Base-by-base conservation (phyloP, 345 rosid species). In the Syzygium grande region DNA sequence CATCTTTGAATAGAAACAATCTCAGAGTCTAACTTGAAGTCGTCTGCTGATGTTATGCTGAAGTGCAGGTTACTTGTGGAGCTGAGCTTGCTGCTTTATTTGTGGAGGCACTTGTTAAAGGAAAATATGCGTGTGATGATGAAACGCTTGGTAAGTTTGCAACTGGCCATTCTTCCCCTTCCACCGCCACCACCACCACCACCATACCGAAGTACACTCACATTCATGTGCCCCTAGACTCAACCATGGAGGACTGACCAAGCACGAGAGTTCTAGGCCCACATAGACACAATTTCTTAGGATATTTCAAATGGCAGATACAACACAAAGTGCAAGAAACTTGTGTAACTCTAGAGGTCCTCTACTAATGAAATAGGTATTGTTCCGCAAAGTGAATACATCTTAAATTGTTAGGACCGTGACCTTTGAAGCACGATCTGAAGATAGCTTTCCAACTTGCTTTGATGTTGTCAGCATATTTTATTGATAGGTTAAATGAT, bases 31-130 rank as follows among this genome's bases (percentile, higher is more conserved):
- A 21, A 29, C 43, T 84, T 34, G 80, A 73, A 53, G n/a, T 29
- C 3, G 2, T 54, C 27, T 0, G 23, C 59, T 84, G 59, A 49
- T 84, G 43, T 52, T 84, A 54, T 29, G 56, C 25, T 52, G 49
- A 84, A 52, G 25, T 91, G 91, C 95, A 98, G 99, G 91, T 98
- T 84, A 96, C 94, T 59, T 98, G 99, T 89, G 99, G 99, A 55
- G 96, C 98, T 0, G 98, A 98, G 91, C 98, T 98, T 90, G 97
- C 96, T 88, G 88, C 93, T 15, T 86, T 94, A 91, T 94, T 94
- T 59, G 96, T 96, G 41, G 99, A 96, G 89, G 91, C 94, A 9
- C 95, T 98, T 85, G 94, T 91, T 78, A 98, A 97, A 89, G 98
- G 94, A 86, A 95, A 93, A 90, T 88, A 92, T 90, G 92, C 96